Percentiles rank a stretch among this genome's conserved stretches.
Conservation (phyloP, 305 asterid genomes). For the Rubia balearica region DNA sequence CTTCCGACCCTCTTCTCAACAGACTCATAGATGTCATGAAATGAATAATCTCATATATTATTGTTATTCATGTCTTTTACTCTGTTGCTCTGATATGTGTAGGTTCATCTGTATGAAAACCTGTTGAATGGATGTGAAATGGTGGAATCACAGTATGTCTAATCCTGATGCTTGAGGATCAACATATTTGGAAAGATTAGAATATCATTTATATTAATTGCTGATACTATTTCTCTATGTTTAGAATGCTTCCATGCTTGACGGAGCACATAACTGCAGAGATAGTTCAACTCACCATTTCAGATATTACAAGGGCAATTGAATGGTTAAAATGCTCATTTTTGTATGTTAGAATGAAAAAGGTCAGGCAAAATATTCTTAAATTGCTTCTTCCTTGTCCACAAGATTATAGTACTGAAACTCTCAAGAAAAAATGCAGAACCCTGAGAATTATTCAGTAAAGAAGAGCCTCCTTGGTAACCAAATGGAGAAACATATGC, state of each 20-base stretch:
- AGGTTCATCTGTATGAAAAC: slow-evolving; percentile 96
- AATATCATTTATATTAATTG: slow-evolving; percentile 13
- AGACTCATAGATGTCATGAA: neutral
- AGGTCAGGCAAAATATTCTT: slow-evolving; percentile 43
- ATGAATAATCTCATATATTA: neutral
- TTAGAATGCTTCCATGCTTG: slow-evolving; percentile 83
- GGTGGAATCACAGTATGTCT: slow-evolving; percentile 98
- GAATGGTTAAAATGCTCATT: slow-evolving; percentile 97
- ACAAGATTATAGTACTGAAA: slow-evolving; percentile 26
- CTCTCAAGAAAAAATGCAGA: slow-evolving; percentile 42
- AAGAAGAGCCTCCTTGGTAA: slow-evolving; percentile 46
- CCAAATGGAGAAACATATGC: slow-evolving; percentile 70
- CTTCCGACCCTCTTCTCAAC: no score
- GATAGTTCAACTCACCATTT: slow-evolving; percentile 84
- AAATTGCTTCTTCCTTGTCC: slow-evolving; percentile 3
- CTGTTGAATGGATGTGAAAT: slow-evolving; percentile 84
- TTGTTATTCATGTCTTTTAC: slow-evolving; percentile 5
- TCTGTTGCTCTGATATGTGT: slow-evolving; percentile 16
- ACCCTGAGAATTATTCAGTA: slow-evolving; percentile 73
- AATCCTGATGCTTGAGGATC: slow-evolving; percentile 16
- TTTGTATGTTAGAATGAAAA: slow-evolving; percentile 88
- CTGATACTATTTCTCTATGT: slow-evolving; percentile 28
- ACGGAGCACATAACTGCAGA: slow-evolving; percentile 96
- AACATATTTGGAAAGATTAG: slow-evolving; percentile 12
- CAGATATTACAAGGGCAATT: slow-evolving; percentile 84